Percentiles rank a stretch among this genome's conserved stretches.
Conservation (phyloP, 2,329 filamentous ascomycete species). For the Cercospora janseana region DNA sequence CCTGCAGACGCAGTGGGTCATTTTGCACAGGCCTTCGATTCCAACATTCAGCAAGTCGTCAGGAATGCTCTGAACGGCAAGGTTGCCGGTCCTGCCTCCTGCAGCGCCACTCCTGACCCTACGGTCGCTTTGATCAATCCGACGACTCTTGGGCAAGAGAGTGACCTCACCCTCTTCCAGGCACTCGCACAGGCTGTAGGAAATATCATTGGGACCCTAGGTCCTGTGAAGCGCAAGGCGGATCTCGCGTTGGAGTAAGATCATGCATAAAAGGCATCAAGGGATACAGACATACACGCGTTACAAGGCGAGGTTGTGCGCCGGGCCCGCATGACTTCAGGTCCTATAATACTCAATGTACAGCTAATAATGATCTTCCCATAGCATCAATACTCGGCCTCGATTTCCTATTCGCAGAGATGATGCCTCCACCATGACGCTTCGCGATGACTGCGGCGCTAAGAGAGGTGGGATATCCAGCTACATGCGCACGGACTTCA, state of each 20-base stretch:
- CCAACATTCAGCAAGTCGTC: constrained; percentile 13
- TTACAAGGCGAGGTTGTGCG: no score
- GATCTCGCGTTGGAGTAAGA: no score
- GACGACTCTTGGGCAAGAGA: not conserved
- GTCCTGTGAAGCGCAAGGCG: not conserved
- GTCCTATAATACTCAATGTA: no score
- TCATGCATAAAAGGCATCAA: no score
- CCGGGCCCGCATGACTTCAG: no score
- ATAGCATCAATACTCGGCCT: no score
- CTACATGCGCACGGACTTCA: not conserved
- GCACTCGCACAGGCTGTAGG: not conserved
- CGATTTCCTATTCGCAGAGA: no score
- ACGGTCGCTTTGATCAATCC: not conserved
- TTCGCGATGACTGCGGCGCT: no score
- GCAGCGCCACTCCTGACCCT: not conserved
- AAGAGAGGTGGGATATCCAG: no score
- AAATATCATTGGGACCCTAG: not conserved
- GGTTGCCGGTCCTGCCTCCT: not conserved
- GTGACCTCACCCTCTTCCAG: not conserved
- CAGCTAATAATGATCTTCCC: no score
- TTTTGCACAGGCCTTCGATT: constrained; percentile 11
- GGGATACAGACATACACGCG: no score
- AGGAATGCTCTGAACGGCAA: constrained; percentile 11
- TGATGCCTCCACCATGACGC: no score
- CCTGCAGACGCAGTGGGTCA: constrained; percentile 18